Conservation (phyloP, 257 asterid genomes). For the Fraxinus pennsylvanica region DNA sequence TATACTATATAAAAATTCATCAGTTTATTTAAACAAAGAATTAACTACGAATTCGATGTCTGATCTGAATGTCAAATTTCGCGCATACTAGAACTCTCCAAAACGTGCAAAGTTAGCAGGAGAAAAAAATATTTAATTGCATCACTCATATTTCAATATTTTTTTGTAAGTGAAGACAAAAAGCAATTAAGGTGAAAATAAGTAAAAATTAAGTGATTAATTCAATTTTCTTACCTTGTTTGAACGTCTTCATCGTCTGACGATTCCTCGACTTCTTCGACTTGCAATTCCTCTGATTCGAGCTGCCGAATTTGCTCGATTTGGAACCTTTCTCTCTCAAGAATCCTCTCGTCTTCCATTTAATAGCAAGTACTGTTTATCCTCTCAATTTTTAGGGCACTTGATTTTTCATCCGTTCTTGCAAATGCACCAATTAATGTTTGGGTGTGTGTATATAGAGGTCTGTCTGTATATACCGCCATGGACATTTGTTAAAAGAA, state of each 20-base stretch:
- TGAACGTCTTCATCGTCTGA: constrained; percentile 45
- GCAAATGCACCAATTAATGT: neutral
- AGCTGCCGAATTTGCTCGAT: constrained; percentile 72
- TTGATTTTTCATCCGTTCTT: neutral
- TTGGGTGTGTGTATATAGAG: neutral
- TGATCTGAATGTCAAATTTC: neutral
- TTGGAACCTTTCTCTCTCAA: constrained; percentile 69
- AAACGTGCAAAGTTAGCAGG: constrained; percentile 8
- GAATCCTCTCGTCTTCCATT: constrained; percentile 51
- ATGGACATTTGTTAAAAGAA: neutral
- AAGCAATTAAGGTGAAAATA: neutral
- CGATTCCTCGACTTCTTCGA: constrained; percentile 66
- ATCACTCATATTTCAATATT: neutral
- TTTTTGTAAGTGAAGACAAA: neutral
- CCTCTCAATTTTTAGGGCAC: neutral
- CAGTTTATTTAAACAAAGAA: neutral
- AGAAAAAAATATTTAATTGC: constrained; percentile 13
- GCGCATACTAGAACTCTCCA: constrained; percentile 26
- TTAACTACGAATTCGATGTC: neutral
- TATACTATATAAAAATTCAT: neutral
- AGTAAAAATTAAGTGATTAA: constrained; percentile 16
- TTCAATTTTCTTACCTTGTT: neutral
- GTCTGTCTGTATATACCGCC: neutral
- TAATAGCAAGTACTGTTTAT: neutral
- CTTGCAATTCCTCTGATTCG: constrained; percentile 71